phyloP scores from a whole-genome alignment of 1,284 basidiomycete genomes.

The Naganishia albida region DNA sequence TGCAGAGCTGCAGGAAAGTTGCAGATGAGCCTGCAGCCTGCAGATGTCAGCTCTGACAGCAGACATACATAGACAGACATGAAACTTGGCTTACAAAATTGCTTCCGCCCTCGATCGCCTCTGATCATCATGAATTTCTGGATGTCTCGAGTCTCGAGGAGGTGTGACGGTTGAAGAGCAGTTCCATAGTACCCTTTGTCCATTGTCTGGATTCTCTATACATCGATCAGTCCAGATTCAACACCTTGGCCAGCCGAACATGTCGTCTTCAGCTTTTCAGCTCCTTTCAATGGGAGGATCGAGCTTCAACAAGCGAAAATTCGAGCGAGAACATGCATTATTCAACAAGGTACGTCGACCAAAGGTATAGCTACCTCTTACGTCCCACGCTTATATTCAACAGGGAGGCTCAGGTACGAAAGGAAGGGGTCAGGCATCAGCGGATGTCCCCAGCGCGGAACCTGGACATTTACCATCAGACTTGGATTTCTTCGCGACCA shows the following conservation, averaged over 20 bases:
- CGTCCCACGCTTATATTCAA: neutral
- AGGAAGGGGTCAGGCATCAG: neutral
- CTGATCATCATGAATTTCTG: slow-evolving; percentile 3
- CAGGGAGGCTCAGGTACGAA: slow-evolving; percentile 3
- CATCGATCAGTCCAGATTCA: too few relatives aligned
- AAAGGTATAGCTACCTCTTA: slow-evolving; percentile 4
- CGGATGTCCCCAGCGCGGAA: neutral
- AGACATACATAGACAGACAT: neutral
- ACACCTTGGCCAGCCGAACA: neutral
- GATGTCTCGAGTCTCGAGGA: neutral
- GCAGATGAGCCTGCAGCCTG: too few relatives aligned
- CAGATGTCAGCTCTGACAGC: too few relatives aligned
- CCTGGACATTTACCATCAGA: slow-evolving; percentile 63
- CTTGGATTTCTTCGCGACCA: slow-evolving; percentile 77
- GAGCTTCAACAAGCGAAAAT: slow-evolving; percentile 75
- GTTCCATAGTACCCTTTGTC: neutral
- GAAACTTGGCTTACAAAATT: neutral
- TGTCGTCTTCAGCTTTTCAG: slow-evolving; percentile 62
- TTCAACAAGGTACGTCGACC: slow-evolving; percentile 63
- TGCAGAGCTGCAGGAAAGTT: too few relatives aligned
- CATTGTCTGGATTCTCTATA: too few relatives aligned
- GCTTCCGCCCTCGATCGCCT: slow-evolving; percentile 7
- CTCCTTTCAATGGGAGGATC: slow-evolving; percentile 73
- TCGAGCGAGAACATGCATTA: slow-evolving; percentile 68
- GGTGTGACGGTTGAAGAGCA: neutral